Evolutionary conservation across 2,329 filamentous ascomycete genomes (phyloP).

Genomic region (Coleophoma cylindrospora): DNA sequence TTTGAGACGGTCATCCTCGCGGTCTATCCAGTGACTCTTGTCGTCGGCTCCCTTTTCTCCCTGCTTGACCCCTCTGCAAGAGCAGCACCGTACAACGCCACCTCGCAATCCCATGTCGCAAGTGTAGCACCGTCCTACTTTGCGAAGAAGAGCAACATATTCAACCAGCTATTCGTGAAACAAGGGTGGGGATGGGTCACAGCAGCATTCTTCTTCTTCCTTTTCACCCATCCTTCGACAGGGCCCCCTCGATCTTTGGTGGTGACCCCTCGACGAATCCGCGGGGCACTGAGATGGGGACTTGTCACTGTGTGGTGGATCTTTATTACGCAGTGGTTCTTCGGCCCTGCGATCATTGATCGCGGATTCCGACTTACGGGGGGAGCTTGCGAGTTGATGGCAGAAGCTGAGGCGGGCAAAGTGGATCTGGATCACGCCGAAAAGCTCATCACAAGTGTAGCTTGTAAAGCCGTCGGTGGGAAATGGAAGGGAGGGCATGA

Average conservation of each 20-base stretch:
- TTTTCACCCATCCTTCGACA: conserved; percentile 60
- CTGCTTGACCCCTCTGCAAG: conserved; percentile 69
- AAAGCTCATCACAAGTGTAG: conserved; percentile 63
- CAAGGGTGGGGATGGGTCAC: conserved; percentile 91
- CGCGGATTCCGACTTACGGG: conserved; percentile 85
- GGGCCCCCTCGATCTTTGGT: conserved; percentile 34
- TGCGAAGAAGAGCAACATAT: conserved; percentile 85
- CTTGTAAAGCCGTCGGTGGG: conserved; percentile 79
- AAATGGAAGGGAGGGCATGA: conserved; percentile 92
- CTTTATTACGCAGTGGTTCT: conserved; percentile 92
- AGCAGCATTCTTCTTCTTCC: conserved; percentile 64
- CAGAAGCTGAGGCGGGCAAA: conserved; percentile 40
- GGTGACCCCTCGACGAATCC: conserved; percentile 40
- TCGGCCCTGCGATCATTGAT: conserved; percentile 86
- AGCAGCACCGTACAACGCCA: conserved; percentile 54
- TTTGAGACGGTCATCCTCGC: conserved; percentile 60
- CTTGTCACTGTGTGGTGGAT: conserved; percentile 77
- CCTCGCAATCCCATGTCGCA: conserved; percentile 57
- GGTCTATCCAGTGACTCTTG: conserved; percentile 72
- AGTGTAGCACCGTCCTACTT: conserved; percentile 75
- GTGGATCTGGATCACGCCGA: conserved; percentile 38
- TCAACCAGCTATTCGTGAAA: conserved; percentile 94
- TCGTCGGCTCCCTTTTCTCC: conserved; percentile 79
- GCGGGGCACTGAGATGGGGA: conserved; percentile 63
- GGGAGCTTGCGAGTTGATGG: conserved; percentile 67